These are phyloP conservation scores for Maudiozyma serrabonitensis DNA, from an alignment of 805 yeast species.

Conservation along the genomic window DNA sequence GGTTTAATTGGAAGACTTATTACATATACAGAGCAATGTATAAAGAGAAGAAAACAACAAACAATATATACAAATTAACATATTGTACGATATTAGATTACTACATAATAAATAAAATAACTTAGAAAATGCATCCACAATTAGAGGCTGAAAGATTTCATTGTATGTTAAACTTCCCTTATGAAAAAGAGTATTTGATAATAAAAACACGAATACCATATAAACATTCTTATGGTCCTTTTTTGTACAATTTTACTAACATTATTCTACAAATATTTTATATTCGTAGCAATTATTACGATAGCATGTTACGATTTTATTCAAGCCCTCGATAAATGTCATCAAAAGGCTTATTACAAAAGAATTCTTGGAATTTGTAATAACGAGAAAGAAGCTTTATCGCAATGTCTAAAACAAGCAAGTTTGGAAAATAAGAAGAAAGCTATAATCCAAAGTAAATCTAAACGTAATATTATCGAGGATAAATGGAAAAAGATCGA, in stretches of 20 bases:
- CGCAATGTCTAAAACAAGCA: constrained; percentile 71
- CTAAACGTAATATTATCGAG: constrained; percentile 45
- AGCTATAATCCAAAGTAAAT: constrained; percentile 41
- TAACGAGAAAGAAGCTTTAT: constrained; percentile 67
- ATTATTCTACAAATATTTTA: neutral
- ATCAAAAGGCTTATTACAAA: constrained; percentile 53
- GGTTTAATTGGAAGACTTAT: too few relatives aligned
- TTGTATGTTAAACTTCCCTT: constrained; percentile 25
- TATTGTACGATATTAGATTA: neutral
- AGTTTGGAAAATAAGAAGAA: constrained; percentile 54
- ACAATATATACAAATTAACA: neutral
- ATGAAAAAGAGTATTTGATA: neutral
- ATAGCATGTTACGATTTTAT: constrained; percentile 70
- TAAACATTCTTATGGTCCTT: too few relatives aligned
- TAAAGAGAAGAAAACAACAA: neutral
- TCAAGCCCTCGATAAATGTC: constrained; percentile 85
- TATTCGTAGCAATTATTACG: neutral
- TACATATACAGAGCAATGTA: neutral
- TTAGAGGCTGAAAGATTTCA: constrained; percentile 40
- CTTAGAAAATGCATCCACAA: constrained; percentile 41
- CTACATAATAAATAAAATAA: neutral
- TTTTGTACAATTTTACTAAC: neutral
- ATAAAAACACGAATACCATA: too few relatives aligned
- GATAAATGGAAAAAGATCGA: constrained; percentile 50
- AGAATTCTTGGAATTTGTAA: constrained; percentile 79